Evolutionary conservation across 768 basidiomycete species (phyloP), one percentile per base, ranked within the genome.

Genomic region (Auriscalpium microsporum): DNA sequence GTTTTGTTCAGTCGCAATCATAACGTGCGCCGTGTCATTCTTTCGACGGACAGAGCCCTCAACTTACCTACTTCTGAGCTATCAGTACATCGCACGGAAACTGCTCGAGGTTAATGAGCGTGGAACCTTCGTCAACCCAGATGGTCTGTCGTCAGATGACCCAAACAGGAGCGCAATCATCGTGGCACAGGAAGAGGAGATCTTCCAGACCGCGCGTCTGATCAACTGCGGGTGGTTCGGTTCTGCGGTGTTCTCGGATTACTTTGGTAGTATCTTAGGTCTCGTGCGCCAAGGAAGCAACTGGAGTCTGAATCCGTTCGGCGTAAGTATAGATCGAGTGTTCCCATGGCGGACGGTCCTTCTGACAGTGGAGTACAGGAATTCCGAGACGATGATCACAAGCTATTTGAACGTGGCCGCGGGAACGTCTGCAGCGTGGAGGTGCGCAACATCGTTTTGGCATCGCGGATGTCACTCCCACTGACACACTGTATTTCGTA

Each of bases 1-100:
- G 78, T 92, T n/a, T 66, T 90, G n/a, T 93, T 92, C 76, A 89
- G 77, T 64, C 78, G 90, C n/a, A 93, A 93, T 58, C 90, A 93
- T 64, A 93, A 90, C 63, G 90, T 90, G 59, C 58, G 28, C 28
- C 28, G 84, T 69, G 11, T 16, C 3, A 35, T 53, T 44, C 50
- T 52, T 2, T 45, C 52, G 8, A 52, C 45, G 33, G 33, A 28
- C 28, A 23, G 11, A 45, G 3, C 16, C 50, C 17, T 17, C n/a
- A 2, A 5, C 4, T 34, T 16, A 46, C 38, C 45, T 35, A 58
- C 45, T 14, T 1, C 35, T 48, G 4, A 3, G 17, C n/a, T 11
- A 13, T 44, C 58, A 94, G 88, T 90, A 87, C 67, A 90, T 92
- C 52, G 89, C 87, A 10, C 74, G 74, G 54, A 89, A 84, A 62